Percentiles rank a stretch among this genome's conserved stretches.
Evolutionary conservation across 352 stramenopile genomes (phyloP).

Genomic region (Elongisporangium anandrum): DNA sequence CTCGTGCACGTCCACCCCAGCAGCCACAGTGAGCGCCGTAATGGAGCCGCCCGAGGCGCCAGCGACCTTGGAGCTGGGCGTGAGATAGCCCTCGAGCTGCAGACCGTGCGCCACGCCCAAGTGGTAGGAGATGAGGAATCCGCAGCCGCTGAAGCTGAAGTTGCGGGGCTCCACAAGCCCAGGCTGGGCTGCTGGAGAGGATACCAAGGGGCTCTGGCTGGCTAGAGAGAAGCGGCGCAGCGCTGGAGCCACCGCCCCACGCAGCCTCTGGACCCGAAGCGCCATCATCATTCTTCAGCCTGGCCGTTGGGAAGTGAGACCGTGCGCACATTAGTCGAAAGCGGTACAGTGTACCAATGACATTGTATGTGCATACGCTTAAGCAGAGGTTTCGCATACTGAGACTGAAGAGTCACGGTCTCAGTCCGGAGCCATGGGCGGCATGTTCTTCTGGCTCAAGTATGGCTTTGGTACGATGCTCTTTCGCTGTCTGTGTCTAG

Average conservation of each 20-base stretch:
- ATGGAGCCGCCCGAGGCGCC: conserved; percentile 74
- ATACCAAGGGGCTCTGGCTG: neutral
- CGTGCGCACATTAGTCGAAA: neutral
- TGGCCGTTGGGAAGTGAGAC: neutral
- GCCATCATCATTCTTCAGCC: neutral
- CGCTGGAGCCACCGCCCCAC: neutral
- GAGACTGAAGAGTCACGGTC: neutral
- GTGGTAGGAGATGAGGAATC: conserved; percentile 80
- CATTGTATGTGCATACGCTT: neutral
- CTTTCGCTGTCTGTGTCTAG: neutral
- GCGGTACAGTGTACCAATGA: neutral
- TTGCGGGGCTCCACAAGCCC: conserved; percentile 14
- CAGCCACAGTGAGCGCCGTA: conserved; percentile 53
- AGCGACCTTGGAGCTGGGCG: conserved; percentile 45
- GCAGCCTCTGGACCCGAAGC: neutral
- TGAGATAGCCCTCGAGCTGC: conserved; percentile 42
- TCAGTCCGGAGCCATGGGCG: no score
- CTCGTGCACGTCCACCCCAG: conserved; percentile 37
- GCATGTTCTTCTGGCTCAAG: conserved; percentile 77
- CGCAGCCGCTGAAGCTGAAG: conserved; percentile 77
- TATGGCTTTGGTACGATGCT: conserved; percentile 68
- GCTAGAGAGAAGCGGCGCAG: neutral
- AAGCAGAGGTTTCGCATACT: no score
- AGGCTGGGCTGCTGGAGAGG: neutral
- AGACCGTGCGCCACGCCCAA: conserved; percentile 64